phyloP scores from a whole-genome alignment of 768 basidiomycete genomes.

The Boletus sp. region DNA sequence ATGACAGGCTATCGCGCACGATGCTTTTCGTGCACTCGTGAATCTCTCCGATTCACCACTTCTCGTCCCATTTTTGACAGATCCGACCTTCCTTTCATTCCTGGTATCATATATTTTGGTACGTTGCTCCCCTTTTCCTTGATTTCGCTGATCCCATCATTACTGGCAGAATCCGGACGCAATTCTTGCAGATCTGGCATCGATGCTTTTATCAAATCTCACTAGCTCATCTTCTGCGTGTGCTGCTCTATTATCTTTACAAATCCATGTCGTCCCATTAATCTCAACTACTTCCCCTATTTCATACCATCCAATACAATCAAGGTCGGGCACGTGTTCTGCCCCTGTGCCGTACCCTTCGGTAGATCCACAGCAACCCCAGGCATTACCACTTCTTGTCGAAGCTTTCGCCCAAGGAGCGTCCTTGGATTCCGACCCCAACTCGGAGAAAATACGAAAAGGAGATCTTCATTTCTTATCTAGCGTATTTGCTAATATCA shows the following conservation, averaged over 20 bases:
- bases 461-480: constrained; percentile 88
- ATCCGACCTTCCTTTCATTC: constrained; percentile 72
- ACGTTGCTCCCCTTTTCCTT: constrained; percentile 30
- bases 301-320: constrained; percentile 69
- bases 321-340: constrained; percentile 76
- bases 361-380: constrained; percentile 49
- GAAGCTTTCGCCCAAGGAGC: constrained; percentile 86
- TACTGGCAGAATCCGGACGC: constrained; percentile 76
- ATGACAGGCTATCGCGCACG: constrained; percentile 80
- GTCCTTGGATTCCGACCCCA: constrained; percentile 47
- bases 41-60: constrained; percentile 87
- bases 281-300: constrained; percentile 41
- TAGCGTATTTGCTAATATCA: constrained; percentile 92
- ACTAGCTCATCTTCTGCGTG: constrained; percentile 73
- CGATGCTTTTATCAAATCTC: constrained; percentile 97
- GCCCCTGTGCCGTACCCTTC: constrained; percentile 71
- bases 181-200: constrained; percentile 87
- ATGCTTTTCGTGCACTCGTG: constrained; percentile 91
- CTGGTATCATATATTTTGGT: constrained; percentile 90
- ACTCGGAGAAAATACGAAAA: constrained; percentile 56
- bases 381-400: constrained; percentile 77
- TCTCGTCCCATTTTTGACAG: constrained; percentile 64
- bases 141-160: constrained; percentile 9
- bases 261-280: constrained; percentile 60
- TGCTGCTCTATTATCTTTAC: constrained; percentile 58